phyloP scores from a whole-genome alignment of 2,329 filamentous ascomycete species.

The Hirsutella minnesotensis region DNA sequence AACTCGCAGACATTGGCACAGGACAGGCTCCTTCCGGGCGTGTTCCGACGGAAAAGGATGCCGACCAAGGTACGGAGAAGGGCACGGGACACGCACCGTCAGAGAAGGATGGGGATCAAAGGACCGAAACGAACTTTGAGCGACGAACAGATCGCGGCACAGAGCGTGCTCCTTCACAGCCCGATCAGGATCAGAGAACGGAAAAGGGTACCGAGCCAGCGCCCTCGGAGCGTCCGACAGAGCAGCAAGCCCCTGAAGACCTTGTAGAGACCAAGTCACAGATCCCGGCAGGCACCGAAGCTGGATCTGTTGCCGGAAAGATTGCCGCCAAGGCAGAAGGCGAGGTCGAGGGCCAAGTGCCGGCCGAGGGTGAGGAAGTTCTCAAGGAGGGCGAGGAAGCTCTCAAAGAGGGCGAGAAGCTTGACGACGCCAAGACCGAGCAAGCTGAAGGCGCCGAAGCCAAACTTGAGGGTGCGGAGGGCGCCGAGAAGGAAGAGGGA shows the following conservation, averaged over 20 bases:
- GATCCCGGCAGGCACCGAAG: neutral
- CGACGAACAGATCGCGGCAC: neutral
- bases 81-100: no score
- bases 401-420: neutral
- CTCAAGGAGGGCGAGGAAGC: neutral
- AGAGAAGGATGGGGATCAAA: no score
- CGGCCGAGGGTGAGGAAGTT: neutral
- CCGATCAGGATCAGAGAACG: no score
- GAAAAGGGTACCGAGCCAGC: neutral
- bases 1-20: no score
- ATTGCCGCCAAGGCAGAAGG: constrained; percentile 1
- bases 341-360: constrained; percentile 1
- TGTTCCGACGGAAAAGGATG: neutral
- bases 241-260: neutral
- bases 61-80: neutral
- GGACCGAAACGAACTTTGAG: no score
- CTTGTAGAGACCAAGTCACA: neutral
- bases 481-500: constrained; percentile 3
- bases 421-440: neutral
- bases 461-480: neutral
- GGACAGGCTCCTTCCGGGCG: no score
- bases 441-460: neutral
- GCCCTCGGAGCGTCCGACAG: neutral
- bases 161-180: neutral
- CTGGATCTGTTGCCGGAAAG: neutral